Conservation (phyloP, 1,284 basidiomycete species). For the Sanghuangporus baumii region DNA sequence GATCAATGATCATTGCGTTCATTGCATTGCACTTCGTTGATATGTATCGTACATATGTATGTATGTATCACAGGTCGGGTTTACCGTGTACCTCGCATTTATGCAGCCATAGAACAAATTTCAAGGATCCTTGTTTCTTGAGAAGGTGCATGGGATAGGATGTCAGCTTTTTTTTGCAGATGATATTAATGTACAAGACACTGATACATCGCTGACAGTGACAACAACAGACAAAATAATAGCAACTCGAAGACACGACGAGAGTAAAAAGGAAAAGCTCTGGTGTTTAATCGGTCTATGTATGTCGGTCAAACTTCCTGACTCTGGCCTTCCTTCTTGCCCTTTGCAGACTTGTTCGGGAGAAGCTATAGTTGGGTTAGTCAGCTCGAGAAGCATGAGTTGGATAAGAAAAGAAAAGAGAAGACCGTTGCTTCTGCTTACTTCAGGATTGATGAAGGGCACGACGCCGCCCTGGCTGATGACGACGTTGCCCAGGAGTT, state of each 20-base stretch:
- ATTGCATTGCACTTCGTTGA: too few relatives aligned
- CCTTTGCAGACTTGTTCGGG: conserved; percentile 35
- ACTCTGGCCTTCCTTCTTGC: conserved; percentile 16
- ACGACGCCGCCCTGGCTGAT: conserved; percentile 89
- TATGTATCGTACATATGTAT: too few relatives aligned
- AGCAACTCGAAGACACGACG: neutral
- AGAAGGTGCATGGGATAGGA: too few relatives aligned
- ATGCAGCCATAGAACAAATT: too few relatives aligned
- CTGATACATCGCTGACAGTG: neutral
- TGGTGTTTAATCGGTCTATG: neutral
- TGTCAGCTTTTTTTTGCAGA: too few relatives aligned
- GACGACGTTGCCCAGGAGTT: conserved; percentile 73
- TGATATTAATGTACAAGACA: neutral
- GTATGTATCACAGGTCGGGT: too few relatives aligned
- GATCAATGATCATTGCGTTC: too few relatives aligned
- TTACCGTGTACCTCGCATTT: too few relatives aligned
- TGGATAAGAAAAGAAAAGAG: neutral
- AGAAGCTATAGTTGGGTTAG: conserved; percentile 40
- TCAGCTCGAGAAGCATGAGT: conserved; percentile 18
- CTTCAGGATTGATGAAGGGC: conserved; percentile 50
- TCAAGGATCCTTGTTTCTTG: too few relatives aligned
- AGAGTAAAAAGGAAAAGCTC: neutral
- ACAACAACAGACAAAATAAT: neutral
- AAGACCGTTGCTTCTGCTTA: conserved; percentile 20
- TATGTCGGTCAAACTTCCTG: conserved; percentile 10